phyloP scores from a whole-genome alignment of 2,329 filamentous ascomycete genomes.

The Pyrenochaeta sp. region DNA sequence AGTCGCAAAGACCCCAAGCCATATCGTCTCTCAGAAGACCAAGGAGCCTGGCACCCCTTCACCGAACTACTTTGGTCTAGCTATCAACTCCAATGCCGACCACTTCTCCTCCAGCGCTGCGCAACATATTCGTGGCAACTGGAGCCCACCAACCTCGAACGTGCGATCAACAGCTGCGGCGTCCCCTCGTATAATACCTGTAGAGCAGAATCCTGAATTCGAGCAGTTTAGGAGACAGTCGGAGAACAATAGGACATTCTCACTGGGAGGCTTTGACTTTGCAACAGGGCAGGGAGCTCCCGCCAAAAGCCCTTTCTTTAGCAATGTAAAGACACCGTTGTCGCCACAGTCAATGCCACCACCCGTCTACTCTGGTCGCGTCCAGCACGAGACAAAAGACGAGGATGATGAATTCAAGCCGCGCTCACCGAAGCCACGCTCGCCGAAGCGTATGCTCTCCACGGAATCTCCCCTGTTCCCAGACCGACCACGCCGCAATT shows the following conservation, averaged over 20 bases:
- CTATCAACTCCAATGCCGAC: conserved; percentile 69
- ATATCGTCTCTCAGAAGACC: conserved; percentile 28
- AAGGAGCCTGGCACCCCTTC: conserved; percentile 60
- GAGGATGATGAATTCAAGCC: conserved; percentile 36
- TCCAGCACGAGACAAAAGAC: conserved; percentile 26
- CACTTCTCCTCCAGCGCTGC: conserved; percentile 68
- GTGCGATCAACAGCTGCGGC: conserved; percentile 74
- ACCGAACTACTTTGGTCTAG: conserved; percentile 87
- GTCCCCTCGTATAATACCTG: conserved; percentile 72
- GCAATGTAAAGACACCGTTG: conserved; percentile 35
- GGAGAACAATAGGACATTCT: conserved; percentile 65
- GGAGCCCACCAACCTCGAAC: conserved; percentile 76
- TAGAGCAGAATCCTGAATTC: conserved; percentile 82
- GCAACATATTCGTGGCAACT: conserved; percentile 72
- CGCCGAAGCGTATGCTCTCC: conserved; percentile 60
- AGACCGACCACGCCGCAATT: conserved; percentile 56
- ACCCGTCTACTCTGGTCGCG: conserved; percentile 15
- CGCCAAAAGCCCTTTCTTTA: conserved; percentile 36
- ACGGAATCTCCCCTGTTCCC: conserved; percentile 52
- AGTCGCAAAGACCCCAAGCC: conserved; percentile 42
- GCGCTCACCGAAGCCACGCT: conserved; percentile 58
- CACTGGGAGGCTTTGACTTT: conserved; percentile 54
- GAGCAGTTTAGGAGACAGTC: conserved; percentile 77
- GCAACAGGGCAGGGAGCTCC: conserved; percentile 42
- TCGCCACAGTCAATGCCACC: conserved; percentile 47